Evolutionary conservation across 805 yeast species (phyloP).

Genomic region (Grigorovia transvaalensis): DNA sequence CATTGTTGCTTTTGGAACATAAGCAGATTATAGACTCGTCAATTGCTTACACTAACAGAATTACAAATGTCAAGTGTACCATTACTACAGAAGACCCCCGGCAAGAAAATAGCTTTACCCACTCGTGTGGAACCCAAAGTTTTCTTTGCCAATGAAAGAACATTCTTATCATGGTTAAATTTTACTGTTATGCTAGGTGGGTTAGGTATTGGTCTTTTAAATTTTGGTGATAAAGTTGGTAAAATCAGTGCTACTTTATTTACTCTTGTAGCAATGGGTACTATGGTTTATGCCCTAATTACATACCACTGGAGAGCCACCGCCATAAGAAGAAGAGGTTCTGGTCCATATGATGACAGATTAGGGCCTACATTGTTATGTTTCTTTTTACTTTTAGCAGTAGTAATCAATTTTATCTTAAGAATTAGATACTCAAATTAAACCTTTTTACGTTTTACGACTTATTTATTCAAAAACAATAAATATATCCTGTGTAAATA

Average conservation of each 20-base stretch:
- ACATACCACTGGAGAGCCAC: conserved; percentile 99
- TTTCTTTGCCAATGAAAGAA: conserved; percentile 97
- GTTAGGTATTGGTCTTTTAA: conserved; percentile 86
- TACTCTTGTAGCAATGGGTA: conserved; percentile 93
- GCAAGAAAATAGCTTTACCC: conserved; percentile 93
- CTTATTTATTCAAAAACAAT: background rate
- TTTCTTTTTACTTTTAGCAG: conserved; percentile 85
- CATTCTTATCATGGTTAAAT: conserved; percentile 95
- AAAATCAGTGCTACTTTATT: conserved; percentile 87
- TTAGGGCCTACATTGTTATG: conserved; percentile 98
- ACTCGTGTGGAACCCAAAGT: conserved; percentile 98
- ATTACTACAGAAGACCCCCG: conserved; percentile 60
- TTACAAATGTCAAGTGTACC: conserved; percentile 51
- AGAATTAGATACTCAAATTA: conserved; percentile 33
- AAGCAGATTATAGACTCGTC: too few relatives aligned
- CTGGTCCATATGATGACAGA: conserved; percentile 98
- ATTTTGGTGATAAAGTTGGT: conserved; percentile 92
- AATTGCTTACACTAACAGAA: background rate
- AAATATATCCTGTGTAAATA: background rate
- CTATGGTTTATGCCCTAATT: conserved; percentile 90
- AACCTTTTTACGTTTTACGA: background rate
- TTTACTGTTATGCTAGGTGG: conserved; percentile 98
- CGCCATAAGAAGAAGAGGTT: conserved; percentile 93
- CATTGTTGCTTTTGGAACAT: too few relatives aligned
- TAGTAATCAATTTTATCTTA: conserved; percentile 80